Evolutionary conservation across 2,329 filamentous ascomycete genomes (phyloP).

Genomic region (Pezizomycotina sp.): DNA sequence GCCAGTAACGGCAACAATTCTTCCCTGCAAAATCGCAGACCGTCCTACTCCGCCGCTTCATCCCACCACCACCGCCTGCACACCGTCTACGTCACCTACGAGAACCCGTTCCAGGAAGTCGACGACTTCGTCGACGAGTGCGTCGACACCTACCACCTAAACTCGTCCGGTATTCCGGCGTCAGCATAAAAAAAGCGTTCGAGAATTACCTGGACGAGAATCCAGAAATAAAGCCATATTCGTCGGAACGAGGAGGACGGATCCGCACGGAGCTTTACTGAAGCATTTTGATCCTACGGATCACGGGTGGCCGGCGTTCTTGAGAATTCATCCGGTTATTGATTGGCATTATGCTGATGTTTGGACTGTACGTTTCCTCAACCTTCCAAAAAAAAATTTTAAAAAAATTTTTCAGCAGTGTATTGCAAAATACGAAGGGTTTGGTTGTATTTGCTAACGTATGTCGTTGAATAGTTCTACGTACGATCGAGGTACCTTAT

Average conservation of each 20-base stretch:
- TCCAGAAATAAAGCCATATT: conserved; percentile 56
- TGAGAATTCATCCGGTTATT: conserved; percentile 87
- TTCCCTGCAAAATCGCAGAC: conserved; percentile 5
- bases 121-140: conserved; percentile 64
- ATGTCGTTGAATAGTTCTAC: conserved; percentile 47
- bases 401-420: conserved; percentile 1
- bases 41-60: conserved; percentile 12
- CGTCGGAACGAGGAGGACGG: conserved; percentile 75
- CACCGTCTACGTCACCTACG: conserved; percentile 75
- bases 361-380: conserved; percentile 61
- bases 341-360: conserved; percentile 96
- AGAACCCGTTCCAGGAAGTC: conserved; percentile 70
- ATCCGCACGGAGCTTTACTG: conserved; percentile 69
- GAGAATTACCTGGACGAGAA: conserved; percentile 54
- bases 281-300: conserved; percentile 79
- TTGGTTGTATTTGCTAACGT: conserved; percentile 16
- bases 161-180: conserved; percentile 56
- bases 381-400: no score
- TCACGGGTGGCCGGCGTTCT: conserved; percentile 74
- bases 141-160: conserved; percentile 52
- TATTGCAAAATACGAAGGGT: conserved; percentile 3
- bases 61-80: conserved; percentile 36
- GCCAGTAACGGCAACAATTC: conserved; percentile 1
- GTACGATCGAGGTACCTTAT: conserved; percentile 63
- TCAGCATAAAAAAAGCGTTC: conserved; percentile 61